Base-by-base conservation (phyloP, 2,329 filamentous ascomycete species). In the Penicillium sp. region DNA sequence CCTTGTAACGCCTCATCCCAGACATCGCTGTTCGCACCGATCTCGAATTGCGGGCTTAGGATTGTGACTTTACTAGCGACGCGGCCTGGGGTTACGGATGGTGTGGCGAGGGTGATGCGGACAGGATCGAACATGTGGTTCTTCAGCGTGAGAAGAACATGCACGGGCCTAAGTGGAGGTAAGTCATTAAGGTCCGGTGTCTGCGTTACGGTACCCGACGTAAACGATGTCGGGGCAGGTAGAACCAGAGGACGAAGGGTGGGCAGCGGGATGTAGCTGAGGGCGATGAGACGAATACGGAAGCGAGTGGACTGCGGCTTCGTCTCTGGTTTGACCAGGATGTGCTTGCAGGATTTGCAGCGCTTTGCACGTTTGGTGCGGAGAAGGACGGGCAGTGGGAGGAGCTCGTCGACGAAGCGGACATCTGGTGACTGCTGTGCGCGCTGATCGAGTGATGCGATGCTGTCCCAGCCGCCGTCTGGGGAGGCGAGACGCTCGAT, bases 81-180 rank as follows among this genome's bases (percentile, higher is more conserved):
- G 8, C 85, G 82, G 4, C 91, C 91, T 0, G 91, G 90, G 0
- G 90, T 95, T 9, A 82, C 82, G 23, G 87, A 84, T 0, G 93
- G 91, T 0, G 92, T 95, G 4, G 92, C 93, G 7, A 99, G 83
- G 0, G 89, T 93, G 54, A 99, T 88, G 56, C 88, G 89, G 62
- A 99, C 88, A 22, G 85, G 83, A 63, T 99, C 94, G 74, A 97
- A 99, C 61, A 97, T 86, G 23, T 94, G 92, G 68, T 99, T 99
- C 69, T 88, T 90, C 65, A 99, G 86, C 0, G 92, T 96, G 41
- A 99, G 81, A 40, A 97, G 82, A 73, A 91, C 95, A 70, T 97
- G 92, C 22, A 86, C 78, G 1, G 85, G 77, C 55, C 76, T 77
- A 23, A 78, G 77, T 4, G 78, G 79, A 35, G 72, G 69, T 4